These are phyloP conservation scores for Alternaria incomplexa DNA, from an alignment of 2,329 filamentous ascomycete species.

Conservation along the genomic window DNA sequence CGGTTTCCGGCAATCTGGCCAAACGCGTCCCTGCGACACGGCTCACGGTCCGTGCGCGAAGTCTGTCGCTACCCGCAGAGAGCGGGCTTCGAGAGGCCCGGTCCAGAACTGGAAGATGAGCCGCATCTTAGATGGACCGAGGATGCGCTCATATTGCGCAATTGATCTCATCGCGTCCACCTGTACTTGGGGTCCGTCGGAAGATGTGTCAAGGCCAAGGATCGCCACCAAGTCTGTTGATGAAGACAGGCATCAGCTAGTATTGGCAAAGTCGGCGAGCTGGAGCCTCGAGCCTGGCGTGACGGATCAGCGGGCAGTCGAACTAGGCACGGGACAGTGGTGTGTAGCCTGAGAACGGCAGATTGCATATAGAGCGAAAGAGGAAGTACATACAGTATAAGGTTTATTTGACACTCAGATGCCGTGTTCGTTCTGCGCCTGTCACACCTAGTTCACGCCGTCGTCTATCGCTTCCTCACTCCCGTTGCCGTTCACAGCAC, in stretches of 20 bases:
- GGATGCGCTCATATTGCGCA: neutral
- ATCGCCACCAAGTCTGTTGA: neutral
- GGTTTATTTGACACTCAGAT: neutral
- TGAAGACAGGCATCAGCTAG: neutral
- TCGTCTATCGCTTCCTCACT: neutral
- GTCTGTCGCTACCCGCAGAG: neutral
- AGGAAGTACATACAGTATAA: neutral
- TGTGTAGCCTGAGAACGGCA: neutral
- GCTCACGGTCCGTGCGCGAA: neutral
- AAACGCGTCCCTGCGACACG: neutral
- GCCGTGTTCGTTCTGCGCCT: neutral
- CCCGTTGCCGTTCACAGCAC: neutral
- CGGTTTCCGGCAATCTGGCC: slow-evolving; percentile 1
- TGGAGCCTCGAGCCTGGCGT: neutral
- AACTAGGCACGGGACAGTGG: neutral
- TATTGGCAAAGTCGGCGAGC: neutral
- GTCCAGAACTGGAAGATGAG: neutral
- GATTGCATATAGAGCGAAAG: neutral
- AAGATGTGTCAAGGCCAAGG: neutral
- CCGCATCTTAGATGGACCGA: neutral
- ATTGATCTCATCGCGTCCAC: neutral
- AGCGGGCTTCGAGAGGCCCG: neutral
- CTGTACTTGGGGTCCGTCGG: neutral
- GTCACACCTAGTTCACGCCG: neutral
- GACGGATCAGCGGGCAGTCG: neutral